Conservation (phyloP, 2,329 filamentous ascomycete species). For the Microcera coccophila region DNA sequence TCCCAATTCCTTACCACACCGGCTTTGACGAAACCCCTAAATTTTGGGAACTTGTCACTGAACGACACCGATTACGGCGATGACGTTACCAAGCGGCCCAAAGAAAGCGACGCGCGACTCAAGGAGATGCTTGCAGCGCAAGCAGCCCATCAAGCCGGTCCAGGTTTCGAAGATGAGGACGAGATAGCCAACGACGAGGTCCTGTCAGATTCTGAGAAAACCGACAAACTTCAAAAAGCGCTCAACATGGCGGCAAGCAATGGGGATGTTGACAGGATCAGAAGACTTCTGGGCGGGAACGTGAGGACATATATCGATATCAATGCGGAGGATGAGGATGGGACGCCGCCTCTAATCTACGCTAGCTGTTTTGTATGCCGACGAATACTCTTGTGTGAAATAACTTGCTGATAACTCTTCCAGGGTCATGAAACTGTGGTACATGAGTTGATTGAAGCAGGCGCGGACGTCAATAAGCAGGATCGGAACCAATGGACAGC, state of each 20-base stretch:
- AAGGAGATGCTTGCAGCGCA: conserved; percentile 97
- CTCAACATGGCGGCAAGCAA: conserved; percentile 96
- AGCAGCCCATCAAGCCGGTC: conserved; percentile 72
- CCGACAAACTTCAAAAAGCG: conserved; percentile 74
- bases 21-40: conserved; percentile 75
- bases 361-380: conserved; percentile 86
- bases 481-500: conserved; percentile 97
- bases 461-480: conserved; percentile 85
- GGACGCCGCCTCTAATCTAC: conserved; percentile 94
- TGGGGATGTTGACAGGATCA: conserved; percentile 79
- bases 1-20: conserved; percentile 92
- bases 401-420: conserved; percentile 5
- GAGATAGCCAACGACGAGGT: conserved; percentile 71
- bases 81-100: conserved; percentile 47
- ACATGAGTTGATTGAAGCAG: conserved; percentile 74
- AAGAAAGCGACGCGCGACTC: conserved; percentile 79
- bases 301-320: conserved; percentile 76
- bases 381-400: not conserved
- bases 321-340: conserved; percentile 86
- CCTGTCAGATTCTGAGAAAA: conserved; percentile 72
- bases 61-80: conserved; percentile 76
- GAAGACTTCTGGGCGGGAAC: conserved; percentile 68
- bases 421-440: conserved; percentile 89
- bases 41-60: conserved; percentile 76
- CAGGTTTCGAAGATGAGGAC: conserved; percentile 73